Conservation (phyloP, 129 eudicot genomes). For the Helichrysum umbraculigerum region DNA sequence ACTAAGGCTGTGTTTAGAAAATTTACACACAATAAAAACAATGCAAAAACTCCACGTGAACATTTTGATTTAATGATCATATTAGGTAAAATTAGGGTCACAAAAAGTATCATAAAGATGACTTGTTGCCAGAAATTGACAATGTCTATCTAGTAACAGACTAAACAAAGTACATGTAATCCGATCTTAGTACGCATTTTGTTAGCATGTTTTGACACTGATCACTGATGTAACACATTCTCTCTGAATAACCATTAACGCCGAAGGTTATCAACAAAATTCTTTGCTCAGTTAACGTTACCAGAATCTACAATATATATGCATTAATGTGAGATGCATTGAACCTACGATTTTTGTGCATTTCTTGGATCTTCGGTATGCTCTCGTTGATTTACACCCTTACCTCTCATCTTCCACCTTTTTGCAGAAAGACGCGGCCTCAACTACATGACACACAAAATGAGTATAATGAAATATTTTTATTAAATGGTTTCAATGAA, state of each 20-base stretch:
- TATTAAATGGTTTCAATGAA: neutral
- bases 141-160: neutral
- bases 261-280: slow-evolving; percentile 23
- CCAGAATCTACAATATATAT: slow-evolving; percentile 31
- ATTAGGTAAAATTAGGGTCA: neutral
- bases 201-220: slow-evolving; percentile 18
- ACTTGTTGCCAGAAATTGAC: neutral
- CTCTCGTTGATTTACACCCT: slow-evolving; percentile 29
- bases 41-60: neutral
- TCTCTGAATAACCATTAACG: slow-evolving; percentile 16
- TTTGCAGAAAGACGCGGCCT: slow-evolving; percentile 67
- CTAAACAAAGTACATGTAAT: neutral
- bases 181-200: neutral
- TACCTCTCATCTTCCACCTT: slow-evolving; percentile 47
- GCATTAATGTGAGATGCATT: slow-evolving; percentile 22
- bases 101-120: neutral
- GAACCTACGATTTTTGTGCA: slow-evolving; percentile 26
- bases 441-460: slow-evolving; percentile 47
- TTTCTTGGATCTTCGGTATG: slow-evolving; percentile 28
- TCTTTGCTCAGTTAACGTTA: slow-evolving; percentile 16
- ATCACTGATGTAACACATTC: neutral
- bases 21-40: no score
- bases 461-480: neutral
- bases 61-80: neutral
- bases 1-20: no score